Evolutionary conservation across 2,329 filamentous ascomycete genomes (phyloP), one percentile per base, ranked within the genome.

Genomic region (Biscogniauxia sp.): DNA sequence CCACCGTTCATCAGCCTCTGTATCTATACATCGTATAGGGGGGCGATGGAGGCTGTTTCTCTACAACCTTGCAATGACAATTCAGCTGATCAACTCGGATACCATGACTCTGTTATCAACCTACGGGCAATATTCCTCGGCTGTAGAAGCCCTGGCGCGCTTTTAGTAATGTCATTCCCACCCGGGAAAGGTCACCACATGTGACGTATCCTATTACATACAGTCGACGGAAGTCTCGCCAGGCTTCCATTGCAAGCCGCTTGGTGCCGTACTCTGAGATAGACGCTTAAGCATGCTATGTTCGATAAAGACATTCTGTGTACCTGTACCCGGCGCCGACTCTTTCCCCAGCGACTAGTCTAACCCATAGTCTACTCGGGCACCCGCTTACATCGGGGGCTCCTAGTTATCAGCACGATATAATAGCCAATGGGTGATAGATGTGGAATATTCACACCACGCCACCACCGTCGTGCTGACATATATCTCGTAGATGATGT

Each of bases 391-490:
- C 65, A 61, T 61, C 57, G 59, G 63, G 55, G 58, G 60, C 60
- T 58, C 60, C 61, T 51, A 65, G 61, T 60, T 57, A 61, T 54
- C 61, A 57, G 56, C 61, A 62, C 61, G 54, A 53, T 58, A 56
- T 54, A 57, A 64, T 23, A 62, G 55, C 64, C 64, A 66, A 66
- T 66, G 60, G 64, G 58, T 63, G 58, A 62, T 52, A 64, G 54
- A 57, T 62, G 53, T 57, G 55, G 56, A 60, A 56, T 66, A 60
- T 61, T 51, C 63, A 61, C 59, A 54, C 53, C 59, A 60, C 64
- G 64, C 64, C 64, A 66, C 64, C 61, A 62, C 53, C 49, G 61
- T 59, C 61, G 60, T 65, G 64, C 64, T 66, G 64, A 66, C 63
- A 61, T 62, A 55, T 59, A 54, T 64, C 59, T 58, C 58, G 57